A percentile compares a stretch with the other conserved stretches of the same genome.
Evolutionary conservation across 2,329 filamentous ascomycete species (phyloP).

Genomic region (Annulohypoxylon truncatum): DNA sequence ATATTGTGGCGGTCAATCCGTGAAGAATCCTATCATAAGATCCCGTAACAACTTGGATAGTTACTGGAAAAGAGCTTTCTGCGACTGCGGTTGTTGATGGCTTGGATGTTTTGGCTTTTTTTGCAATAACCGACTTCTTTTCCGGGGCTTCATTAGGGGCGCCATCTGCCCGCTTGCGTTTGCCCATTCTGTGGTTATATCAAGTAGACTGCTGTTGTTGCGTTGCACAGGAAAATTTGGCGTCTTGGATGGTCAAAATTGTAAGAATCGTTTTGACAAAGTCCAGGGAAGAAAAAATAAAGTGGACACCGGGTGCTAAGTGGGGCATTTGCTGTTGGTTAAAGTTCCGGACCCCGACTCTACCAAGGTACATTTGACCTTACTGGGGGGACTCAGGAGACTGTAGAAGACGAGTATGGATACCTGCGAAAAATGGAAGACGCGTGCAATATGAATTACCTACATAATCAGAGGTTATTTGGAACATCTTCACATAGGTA

Average conservation of each 20-base stretch:
- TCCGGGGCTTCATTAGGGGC: constrained; percentile 16
- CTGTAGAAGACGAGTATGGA: no score
- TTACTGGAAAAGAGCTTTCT: constrained; percentile 54
- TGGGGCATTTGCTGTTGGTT: background rate
- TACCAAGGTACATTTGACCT: background rate
- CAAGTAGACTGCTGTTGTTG: constrained; percentile 1
- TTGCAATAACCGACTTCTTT: constrained; percentile 28
- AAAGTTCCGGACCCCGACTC: background rate
- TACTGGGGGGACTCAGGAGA: no score
- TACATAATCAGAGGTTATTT: background rate
- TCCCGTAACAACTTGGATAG: constrained; percentile 90
- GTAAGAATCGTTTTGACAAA: background rate
- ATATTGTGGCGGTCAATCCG: constrained; percentile 83
- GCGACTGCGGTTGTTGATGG: constrained; percentile 41
- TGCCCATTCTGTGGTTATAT: constrained; percentile 54
- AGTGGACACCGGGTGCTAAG: constrained; percentile 8
- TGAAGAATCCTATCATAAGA: constrained; percentile 96
- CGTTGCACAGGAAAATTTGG: constrained; percentile 24
- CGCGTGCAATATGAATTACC: background rate
- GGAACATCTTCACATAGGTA: background rate
- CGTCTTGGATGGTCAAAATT: background rate
- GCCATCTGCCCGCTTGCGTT: constrained; percentile 61
- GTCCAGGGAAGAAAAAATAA: constrained; percentile 31
- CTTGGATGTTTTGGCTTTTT: constrained; percentile 46
- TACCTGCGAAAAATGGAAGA: background rate